Evolutionary conservation across 768 basidiomycete species (phyloP), one percentile per base, ranked within the genome.

Genomic region (Daedalea quercina): DNA sequence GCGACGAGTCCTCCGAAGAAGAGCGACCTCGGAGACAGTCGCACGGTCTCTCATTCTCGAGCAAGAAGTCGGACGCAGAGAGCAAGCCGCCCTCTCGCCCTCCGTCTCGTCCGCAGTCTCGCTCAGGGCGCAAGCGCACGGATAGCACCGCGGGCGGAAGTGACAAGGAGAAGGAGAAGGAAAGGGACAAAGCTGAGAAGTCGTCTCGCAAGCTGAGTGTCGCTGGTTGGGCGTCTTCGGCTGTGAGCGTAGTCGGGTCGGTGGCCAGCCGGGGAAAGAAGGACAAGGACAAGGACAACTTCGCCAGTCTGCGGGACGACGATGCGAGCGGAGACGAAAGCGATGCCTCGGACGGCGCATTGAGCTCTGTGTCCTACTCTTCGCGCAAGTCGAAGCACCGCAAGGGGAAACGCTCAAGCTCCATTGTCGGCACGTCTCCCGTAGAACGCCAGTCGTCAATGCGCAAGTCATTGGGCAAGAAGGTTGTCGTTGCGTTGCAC

Each of bases 211-310:
- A 77, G 70, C 61, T 65, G 51, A 69, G 63, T 37, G 72, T 85
- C 19, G 71, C 79, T 2, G 81, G 79, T 6, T 89, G 87, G 84
- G 85, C 84, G 13, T 79, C 80, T 47, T 82, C 65, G 64, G 84
- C 83, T 33, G 79, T 86, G 45, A 80, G 72, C 42, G 84, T 83
- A 35, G 80, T 86, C 44, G 79, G 73, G 41, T 79, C 79, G 28
- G 74, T 87, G 44, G 74, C 81, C 1, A 78, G 80, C 3, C 71
- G 78, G 17, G 73, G 75, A 25, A 77, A 74, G 67, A 85, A 80
- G 65, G 78, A 73, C 60, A 79, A 77, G 60, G 77, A 72, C 60
- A 79, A 77, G 59, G 76, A 77, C 13, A 64, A 69, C n/a, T 87
- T 87, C 54, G 65, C 84, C 40, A 68, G 78, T 2, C 65, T 86